Conservation (phyloP, 805 yeast genomes). For the Starmera dryadoides region DNA sequence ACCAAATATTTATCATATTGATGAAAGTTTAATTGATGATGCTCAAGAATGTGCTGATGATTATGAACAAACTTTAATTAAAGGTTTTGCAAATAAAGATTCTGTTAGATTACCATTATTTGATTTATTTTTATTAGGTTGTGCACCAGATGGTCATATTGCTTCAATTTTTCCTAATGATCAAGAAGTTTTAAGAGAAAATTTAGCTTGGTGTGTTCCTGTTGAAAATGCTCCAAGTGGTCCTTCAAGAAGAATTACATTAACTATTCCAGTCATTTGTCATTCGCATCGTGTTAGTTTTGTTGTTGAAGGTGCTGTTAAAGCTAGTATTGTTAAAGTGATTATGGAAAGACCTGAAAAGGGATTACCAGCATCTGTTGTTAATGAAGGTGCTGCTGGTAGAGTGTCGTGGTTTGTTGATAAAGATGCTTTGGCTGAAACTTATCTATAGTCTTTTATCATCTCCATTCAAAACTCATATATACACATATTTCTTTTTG, state of each 20-base stretch:
- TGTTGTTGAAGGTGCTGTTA: constrained; percentile 93
- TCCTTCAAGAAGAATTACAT: constrained; percentile 77
- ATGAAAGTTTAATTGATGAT: constrained; percentile 64
- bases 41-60: constrained; percentile 92
- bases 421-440: constrained; percentile 78
- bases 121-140: constrained; percentile 84
- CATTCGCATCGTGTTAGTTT: constrained; percentile 90
- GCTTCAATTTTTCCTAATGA: constrained; percentile 90
- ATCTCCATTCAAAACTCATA: neutral
- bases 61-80: constrained; percentile 80
- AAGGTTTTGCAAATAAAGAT: constrained; percentile 92
- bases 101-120: constrained; percentile 93
- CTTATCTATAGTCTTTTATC: constrained; percentile 32
- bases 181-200: constrained; percentile 81
- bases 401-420: constrained; percentile 97
- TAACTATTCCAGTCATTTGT: constrained; percentile 90
- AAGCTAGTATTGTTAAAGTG: constrained; percentile 84
- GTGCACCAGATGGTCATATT: constrained; percentile 98
- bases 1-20: constrained; percentile 80
- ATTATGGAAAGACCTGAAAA: constrained; percentile 97
- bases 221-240: constrained; percentile 89
- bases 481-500: neutral
- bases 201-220: constrained; percentile 92
- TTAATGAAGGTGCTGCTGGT: constrained; percentile 95
- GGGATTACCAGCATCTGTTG: constrained; percentile 89